Evolutionary conservation across 257 asterid species (phyloP).

Genomic region (Solanum virginianum): DNA sequence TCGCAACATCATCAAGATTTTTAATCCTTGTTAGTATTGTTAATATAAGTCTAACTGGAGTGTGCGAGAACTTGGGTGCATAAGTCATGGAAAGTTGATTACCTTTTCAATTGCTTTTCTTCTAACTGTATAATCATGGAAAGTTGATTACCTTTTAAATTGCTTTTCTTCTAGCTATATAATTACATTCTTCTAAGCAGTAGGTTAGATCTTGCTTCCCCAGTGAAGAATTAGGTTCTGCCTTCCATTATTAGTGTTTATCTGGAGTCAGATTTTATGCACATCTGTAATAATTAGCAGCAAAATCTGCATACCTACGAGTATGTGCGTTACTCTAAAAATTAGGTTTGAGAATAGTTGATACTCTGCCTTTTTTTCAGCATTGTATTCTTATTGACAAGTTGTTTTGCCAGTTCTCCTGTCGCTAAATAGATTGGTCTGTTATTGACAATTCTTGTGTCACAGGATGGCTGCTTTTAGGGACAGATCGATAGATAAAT

Average conservation of each 20-base stretch:
- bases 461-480: slow-evolving; percentile 68
- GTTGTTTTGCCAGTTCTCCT: not conserved
- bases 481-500: slow-evolving; percentile 82
- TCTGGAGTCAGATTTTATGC: not conserved
- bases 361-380: not conserved
- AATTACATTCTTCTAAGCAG: not conserved
- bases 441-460: no score
- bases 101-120: no score
- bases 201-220: not conserved
- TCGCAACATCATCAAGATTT: not conserved
- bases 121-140: no score
- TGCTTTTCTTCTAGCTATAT: not conserved
- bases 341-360: not conserved
- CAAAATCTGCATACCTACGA: not conserved
- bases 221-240: not conserved
- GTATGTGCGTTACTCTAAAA: not conserved
- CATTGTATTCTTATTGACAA: not conserved
- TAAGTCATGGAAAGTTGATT: not conserved
- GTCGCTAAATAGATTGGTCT: not conserved
- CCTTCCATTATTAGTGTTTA: not conserved
- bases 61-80: not conserved
- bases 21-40: not conserved
- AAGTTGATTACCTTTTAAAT: not conserved
- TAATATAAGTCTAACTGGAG: not conserved
- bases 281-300: not conserved